Evolutionary conservation across 2,329 filamentous ascomycete species (phyloP).

Genomic region (Fusarium piperis): DNA sequence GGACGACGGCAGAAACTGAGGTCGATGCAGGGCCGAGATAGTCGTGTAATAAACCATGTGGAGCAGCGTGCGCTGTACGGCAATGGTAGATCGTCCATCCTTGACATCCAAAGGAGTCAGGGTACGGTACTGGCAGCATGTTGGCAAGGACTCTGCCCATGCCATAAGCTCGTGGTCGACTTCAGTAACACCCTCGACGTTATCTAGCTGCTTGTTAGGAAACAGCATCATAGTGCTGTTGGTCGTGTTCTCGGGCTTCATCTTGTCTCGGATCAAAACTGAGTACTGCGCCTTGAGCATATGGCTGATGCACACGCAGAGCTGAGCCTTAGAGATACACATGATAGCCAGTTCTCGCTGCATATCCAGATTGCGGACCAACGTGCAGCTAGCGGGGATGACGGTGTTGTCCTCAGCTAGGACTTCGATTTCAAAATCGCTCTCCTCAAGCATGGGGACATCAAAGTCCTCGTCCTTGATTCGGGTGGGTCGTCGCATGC

Average conservation of each 20-base stretch:
- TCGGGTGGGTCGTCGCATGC: constrained; percentile 90
- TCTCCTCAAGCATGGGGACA: constrained; percentile 85
- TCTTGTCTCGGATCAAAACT: constrained; percentile 84
- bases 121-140: constrained; percentile 74
- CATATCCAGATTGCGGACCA: constrained; percentile 75
- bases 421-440: constrained; percentile 82
- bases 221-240: constrained; percentile 87
- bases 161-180: constrained; percentile 83
- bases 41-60: constrained; percentile 96
- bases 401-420: constrained; percentile 74
- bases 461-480: constrained; percentile 96
- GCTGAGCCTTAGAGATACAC: constrained; percentile 91
- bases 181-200: constrained; percentile 78
- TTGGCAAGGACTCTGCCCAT: constrained; percentile 79
- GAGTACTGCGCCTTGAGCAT: constrained; percentile 94
- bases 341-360: constrained; percentile 84
- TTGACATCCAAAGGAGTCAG: constrained; percentile 65
- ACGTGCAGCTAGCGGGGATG: constrained; percentile 74
- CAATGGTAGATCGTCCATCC: constrained; percentile 67
- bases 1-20: constrained; percentile 84
- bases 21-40: constrained; percentile 88
- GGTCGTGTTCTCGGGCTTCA: constrained; percentile 79
- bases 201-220: constrained; percentile 87
- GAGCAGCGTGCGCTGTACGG: constrained; percentile 83
- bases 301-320: constrained; percentile 88